Evolutionary conservation across 2,329 filamentous ascomycete genomes (phyloP).

Genomic region (Fusarium compactum): DNA sequence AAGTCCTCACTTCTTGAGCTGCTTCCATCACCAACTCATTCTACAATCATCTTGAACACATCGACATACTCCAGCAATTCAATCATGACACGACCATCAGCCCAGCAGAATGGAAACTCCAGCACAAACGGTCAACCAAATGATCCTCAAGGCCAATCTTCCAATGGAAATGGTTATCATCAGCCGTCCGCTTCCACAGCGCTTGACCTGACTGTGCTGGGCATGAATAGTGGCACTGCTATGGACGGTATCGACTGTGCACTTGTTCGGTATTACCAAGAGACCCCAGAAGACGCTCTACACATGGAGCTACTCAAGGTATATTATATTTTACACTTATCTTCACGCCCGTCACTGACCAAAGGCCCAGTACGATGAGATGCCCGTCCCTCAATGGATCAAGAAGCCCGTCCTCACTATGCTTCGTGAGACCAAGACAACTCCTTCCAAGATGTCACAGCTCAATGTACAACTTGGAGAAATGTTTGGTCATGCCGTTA

Average conservation of each 20-base stretch:
- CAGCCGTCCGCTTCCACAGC: not conserved
- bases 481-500: slow-evolving; percentile 65
- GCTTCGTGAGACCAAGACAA: slow-evolving; percentile 65
- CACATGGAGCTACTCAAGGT: slow-evolving; percentile 60
- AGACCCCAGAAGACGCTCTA: slow-evolving; percentile 62
- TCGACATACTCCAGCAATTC: too few relatives aligned
- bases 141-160: too few relatives aligned
- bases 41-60: too few relatives aligned
- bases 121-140: not conserved
- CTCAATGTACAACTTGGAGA: slow-evolving; percentile 69
- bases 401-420: slow-evolving; percentile 68
- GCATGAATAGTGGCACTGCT: slow-evolving; percentile 61
- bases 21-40: too few relatives aligned
- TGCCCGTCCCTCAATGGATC: slow-evolving; percentile 65
- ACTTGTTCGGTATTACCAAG: slow-evolving; percentile 66
- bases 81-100: not conserved
- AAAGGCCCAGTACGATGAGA: slow-evolving; percentile 59
- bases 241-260: slow-evolving; percentile 70
- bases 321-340: not conserved
- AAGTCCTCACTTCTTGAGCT: too few relatives aligned
- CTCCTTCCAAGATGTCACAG: slow-evolving; percentile 64
- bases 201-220: slow-evolving; percentile 65
- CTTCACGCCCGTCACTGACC: not conserved
- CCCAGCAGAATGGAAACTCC: not conserved
- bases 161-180: not conserved